Evolutionary conservation across 2,329 filamentous ascomycete species (phyloP), one percentile per base, ranked within the genome.

Genomic region (Rhexocercosporidium sp.): DNA sequence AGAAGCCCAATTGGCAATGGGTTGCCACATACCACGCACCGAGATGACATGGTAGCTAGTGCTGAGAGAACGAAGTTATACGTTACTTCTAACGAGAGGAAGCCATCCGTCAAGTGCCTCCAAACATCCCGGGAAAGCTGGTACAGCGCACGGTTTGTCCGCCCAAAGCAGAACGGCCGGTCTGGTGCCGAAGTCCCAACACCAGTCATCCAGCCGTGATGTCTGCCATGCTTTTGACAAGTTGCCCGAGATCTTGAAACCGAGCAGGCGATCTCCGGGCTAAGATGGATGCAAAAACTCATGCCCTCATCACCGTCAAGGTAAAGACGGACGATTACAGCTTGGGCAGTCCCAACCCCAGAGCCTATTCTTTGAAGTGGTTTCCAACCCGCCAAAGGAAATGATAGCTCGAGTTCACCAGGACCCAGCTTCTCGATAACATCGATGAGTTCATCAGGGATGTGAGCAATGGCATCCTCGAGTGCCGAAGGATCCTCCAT

Each of bases 241-340:
- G 53, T 46, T 62, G 5, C 27, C 22, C 59, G 25, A 14, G 29
- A 41, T 44, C 39, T 16, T 44, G 39, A n/a, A 44, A n/a, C 14
- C 16, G 39, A 1, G 14, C 14, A 44, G 16, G 11, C 39, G 16
- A 7, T 44, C 29, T 68, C 66, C 6, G 29, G 53, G n/a, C 60
- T 59, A 14, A 68, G 46, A 29, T 68, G 66, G 18, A 68, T 59
- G 34, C 66, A 68, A 29, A 63, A 68, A 18, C 27, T 37, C 14
- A 37, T 46, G n/a, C 29, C 47, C 27, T 54, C 56, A 53, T 66
- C 29, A 34, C 62, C 63, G 9, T 44, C 46, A 1, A 68, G 3
- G 16, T 54, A 41, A 27, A 69, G 20, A 9, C 59, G 57, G 1
- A 69, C 22, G 7, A 62, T 11, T 16, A 69, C 18, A 27, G 60